A percentile compares a stretch with the other conserved stretches of the same genome.
Conservation (phyloP, 495 filamentous ascomycete species). For the Sordaria brevicollis region DNA sequence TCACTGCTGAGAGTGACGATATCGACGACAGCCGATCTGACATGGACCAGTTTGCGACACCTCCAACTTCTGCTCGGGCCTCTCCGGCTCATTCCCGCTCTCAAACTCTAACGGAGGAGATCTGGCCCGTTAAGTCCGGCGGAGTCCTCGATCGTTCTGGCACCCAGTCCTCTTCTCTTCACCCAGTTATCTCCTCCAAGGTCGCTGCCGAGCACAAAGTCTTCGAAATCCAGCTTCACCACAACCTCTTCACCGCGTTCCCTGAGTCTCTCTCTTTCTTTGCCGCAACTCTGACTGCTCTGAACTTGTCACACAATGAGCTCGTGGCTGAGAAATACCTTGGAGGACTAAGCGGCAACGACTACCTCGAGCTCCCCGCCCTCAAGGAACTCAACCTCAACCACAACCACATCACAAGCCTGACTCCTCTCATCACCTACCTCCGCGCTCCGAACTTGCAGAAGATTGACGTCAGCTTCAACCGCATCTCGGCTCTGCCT, state of each 20-base stretch:
- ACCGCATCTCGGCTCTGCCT: slow-evolving; percentile 61
- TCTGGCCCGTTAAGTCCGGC: slow-evolving; percentile 57
- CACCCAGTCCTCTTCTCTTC: slow-evolving; percentile 45
- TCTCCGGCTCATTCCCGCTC: slow-evolving; percentile 34
- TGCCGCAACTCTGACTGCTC: slow-evolving; percentile 53
- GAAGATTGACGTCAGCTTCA: slow-evolving; percentile 69
- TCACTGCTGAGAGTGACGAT: slow-evolving; percentile 18
- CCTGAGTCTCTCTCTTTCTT: slow-evolving; percentile 60
- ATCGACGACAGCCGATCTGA: slow-evolving; percentile 46
- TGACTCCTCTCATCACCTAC: slow-evolving; percentile 50
- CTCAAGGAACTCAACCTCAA: slow-evolving; percentile 67
- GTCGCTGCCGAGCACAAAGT: slow-evolving; percentile 37
- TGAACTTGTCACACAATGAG: slow-evolving; percentile 75
- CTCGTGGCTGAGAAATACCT: slow-evolving; percentile 51
- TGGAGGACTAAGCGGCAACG: slow-evolving; percentile 22
- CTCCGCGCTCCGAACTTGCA: slow-evolving; percentile 62
- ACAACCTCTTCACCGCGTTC: slow-evolving; percentile 62
- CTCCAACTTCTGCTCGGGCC: slow-evolving; percentile 37
- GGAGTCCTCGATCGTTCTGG: slow-evolving; percentile 66
- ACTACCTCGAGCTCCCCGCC: slow-evolving; percentile 55
- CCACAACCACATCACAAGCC: slow-evolving; percentile 53
- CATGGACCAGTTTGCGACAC: slow-evolving; percentile 55
- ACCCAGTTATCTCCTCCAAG: slow-evolving; percentile 41
- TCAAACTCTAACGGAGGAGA: slow-evolving; percentile 27
- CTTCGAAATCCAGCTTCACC: slow-evolving; percentile 53